Evolutionary conservation across 2,329 filamentous ascomycete species (phyloP).

Genomic region (Microdochium paspali): DNA sequence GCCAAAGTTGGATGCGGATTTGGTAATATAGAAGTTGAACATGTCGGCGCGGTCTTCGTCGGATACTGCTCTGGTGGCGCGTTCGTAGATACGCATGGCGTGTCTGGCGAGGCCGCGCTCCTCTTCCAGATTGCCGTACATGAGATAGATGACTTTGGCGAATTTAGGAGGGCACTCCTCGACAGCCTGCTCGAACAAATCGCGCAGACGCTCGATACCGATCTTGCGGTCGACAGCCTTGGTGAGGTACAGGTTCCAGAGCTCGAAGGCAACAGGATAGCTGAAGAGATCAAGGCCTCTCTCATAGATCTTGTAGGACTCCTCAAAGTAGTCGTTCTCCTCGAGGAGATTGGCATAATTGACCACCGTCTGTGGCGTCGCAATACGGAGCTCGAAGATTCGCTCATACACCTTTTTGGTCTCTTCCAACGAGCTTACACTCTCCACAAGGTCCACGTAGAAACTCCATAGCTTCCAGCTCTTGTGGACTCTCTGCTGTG

Average conservation of each 20-base stretch:
- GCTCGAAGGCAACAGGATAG: conserved; percentile 94
- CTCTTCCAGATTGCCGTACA: conserved; percentile 97
- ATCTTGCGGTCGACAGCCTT: conserved; percentile 97
- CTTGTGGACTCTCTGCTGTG: conserved; percentile 95
- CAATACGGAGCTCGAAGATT: conserved; percentile 96
- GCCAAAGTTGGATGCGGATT: conserved; percentile 96
- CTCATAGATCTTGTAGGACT: conserved; percentile 97
- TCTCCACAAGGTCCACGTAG: conserved; percentile 96
- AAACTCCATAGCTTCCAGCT: conserved; percentile 99
- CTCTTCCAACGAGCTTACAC: conserved; percentile 82
- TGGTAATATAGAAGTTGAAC: conserved; percentile 99
- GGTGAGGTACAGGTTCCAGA: conserved; percentile 97
- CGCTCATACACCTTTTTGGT: conserved; percentile 92
- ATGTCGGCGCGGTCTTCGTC: conserved; percentile 94
- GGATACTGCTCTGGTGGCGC: conserved; percentile 85
- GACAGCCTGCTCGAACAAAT: conserved; percentile 94
- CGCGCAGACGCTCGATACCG: conserved; percentile 83
- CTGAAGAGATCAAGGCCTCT: conserved; percentile 95
- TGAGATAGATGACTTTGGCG: conserved; percentile 89
- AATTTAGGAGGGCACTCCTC: conserved; percentile 94
- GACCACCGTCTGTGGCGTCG: conserved; percentile 95
- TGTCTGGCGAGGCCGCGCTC: conserved; percentile 89
- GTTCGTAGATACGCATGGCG: conserved; percentile 98
- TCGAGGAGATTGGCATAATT: conserved; percentile 96
- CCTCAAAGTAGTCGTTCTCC: conserved; percentile 90